phyloP scores from a whole-genome alignment of 2,329 filamentous ascomycete genomes.

The Penicillium brevicompactum region DNA sequence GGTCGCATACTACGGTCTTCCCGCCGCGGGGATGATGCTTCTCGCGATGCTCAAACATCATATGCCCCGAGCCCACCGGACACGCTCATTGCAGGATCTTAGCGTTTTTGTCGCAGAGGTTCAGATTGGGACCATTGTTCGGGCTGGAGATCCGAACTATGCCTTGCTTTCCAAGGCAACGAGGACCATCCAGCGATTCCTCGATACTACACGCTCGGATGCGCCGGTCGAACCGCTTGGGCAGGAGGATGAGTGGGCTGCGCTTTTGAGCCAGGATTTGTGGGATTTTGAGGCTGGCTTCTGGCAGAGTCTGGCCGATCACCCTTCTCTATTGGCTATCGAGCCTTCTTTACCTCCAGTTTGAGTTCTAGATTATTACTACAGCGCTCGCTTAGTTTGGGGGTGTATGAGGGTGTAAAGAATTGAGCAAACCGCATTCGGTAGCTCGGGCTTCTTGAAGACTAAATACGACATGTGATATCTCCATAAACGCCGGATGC shows the following conservation, averaged over 20 bases:
- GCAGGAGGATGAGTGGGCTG: slow-evolving; percentile 26
- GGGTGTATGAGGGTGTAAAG: no score
- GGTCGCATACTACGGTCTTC: slow-evolving; percentile 33
- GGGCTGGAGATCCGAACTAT: slow-evolving; percentile 27
- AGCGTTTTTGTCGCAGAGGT: slow-evolving; percentile 34
- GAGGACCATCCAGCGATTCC: slow-evolving; percentile 27
- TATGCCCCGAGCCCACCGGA: slow-evolving; percentile 16
- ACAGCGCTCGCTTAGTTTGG: not conserved
- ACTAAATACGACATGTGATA: slow-evolving; percentile 8
- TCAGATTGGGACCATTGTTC: slow-evolving; percentile 27
- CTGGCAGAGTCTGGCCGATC: slow-evolving; percentile 31
- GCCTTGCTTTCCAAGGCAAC: slow-evolving; percentile 27
- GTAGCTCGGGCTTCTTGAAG: not conserved
- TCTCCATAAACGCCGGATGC: slow-evolving; percentile 13
- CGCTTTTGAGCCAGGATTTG: slow-evolving; percentile 23
- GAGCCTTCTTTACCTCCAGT: slow-evolving; percentile 23
- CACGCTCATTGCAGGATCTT: slow-evolving; percentile 24
- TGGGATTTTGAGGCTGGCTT: slow-evolving; percentile 33
- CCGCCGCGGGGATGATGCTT: slow-evolving; percentile 32
- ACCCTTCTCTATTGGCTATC: slow-evolving; percentile 26
- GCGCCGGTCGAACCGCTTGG: slow-evolving; percentile 9
- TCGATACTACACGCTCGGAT: slow-evolving; percentile 27
- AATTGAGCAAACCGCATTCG: not conserved
- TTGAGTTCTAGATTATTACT: not conserved
- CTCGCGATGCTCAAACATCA: slow-evolving; percentile 29